Evolutionary conservation across 2,329 filamentous ascomycete genomes (phyloP).

Genomic region (Fusarium sp.): DNA sequence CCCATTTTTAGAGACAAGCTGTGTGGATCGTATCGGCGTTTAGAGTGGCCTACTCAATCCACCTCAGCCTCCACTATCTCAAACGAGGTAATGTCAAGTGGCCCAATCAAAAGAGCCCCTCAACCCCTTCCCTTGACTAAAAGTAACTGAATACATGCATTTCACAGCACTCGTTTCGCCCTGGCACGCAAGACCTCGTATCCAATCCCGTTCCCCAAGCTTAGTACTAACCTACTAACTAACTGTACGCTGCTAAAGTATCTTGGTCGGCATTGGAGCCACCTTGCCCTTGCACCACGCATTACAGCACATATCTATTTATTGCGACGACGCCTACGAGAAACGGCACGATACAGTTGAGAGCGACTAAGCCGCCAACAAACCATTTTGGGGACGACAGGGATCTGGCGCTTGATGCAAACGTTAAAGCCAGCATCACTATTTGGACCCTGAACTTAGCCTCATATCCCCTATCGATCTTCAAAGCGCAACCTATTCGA

Average conservation of each 20-base stretch:
- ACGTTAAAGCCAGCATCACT: slow-evolving; percentile 3
- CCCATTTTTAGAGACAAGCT: slow-evolving; percentile 17
- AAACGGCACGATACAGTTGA: slow-evolving; percentile 1
- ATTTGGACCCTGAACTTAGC: neutral
- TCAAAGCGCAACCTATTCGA: slow-evolving; percentile 4
- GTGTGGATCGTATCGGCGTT: slow-evolving; percentile 21
- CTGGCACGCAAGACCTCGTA: slow-evolving; percentile 36
- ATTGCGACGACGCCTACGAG: slow-evolving; percentile 12
- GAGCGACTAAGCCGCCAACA: neutral
- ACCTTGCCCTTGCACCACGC: slow-evolving; percentile 29
- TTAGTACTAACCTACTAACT: neutral
- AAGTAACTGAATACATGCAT: slow-evolving; percentile 31
- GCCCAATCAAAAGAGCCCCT: slow-evolving; percentile 32
- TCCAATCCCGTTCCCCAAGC: slow-evolving; percentile 31
- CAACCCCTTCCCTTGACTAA: slow-evolving; percentile 28
- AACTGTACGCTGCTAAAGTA: neutral
- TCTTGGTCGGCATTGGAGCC: slow-evolving; percentile 31
- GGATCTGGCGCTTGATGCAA: neutral
- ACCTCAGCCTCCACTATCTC: neutral
- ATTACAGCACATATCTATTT: neutral
- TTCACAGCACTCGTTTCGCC: slow-evolving; percentile 21
- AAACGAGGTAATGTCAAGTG: neutral
- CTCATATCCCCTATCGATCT: slow-evolving; percentile 18
- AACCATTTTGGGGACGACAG: neutral
- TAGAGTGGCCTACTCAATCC: slow-evolving; percentile 6